Evolutionary conservation across 2,329 filamentous ascomycete species (phyloP).

Genomic region (Macrophomina phaseolina): DNA sequence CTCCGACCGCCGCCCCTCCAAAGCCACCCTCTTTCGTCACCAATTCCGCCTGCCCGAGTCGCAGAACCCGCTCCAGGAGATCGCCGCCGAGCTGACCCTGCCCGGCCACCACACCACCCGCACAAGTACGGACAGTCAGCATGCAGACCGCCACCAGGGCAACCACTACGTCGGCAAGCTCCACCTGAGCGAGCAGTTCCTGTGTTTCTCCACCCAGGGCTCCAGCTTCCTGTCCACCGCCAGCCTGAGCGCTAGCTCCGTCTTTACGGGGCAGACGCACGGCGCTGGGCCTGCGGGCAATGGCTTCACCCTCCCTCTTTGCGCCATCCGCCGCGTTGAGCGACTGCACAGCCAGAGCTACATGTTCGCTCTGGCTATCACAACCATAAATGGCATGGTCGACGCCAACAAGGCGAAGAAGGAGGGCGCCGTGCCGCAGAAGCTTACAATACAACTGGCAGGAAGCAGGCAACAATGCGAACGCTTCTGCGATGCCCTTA

Average conservation of each 20-base stretch:
- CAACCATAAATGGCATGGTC: slow-evolving; percentile 80
- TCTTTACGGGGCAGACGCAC: slow-evolving; percentile 91
- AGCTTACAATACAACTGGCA: slow-evolving; percentile 88
- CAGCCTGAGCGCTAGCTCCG: slow-evolving; percentile 77
- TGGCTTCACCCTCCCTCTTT: slow-evolving; percentile 93
- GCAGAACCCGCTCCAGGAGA: slow-evolving; percentile 93
- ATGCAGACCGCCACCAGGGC: slow-evolving; percentile 69
- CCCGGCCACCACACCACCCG: slow-evolving; percentile 67
- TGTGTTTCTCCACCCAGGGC: slow-evolving; percentile 95
- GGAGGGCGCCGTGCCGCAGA: slow-evolving; percentile 70
- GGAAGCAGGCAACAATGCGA: slow-evolving; percentile 90
- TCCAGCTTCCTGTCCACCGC: slow-evolving; percentile 84
- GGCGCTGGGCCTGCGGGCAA: slow-evolving; percentile 92
- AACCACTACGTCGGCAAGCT: slow-evolving; percentile 92
- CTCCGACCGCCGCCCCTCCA: slow-evolving; percentile 83
- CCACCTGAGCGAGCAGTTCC: slow-evolving; percentile 90
- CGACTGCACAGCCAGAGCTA: slow-evolving; percentile 91
- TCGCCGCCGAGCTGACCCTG: slow-evolving; percentile 93
- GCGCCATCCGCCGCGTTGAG: slow-evolving; percentile 89
- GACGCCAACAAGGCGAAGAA: slow-evolving; percentile 54
- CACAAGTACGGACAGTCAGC: slow-evolving; percentile 61
- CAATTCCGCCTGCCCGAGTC: slow-evolving; percentile 94
- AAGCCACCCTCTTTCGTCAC: slow-evolving; percentile 89
- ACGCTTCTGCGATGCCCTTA: slow-evolving; percentile 93
- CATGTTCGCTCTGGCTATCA: slow-evolving; percentile 89